A percentile compares a stretch with the other conserved stretches of the same genome.
Conservation (phyloP, 2,329 filamentous ascomycete genomes). For the Verticillium nubilum region DNA sequence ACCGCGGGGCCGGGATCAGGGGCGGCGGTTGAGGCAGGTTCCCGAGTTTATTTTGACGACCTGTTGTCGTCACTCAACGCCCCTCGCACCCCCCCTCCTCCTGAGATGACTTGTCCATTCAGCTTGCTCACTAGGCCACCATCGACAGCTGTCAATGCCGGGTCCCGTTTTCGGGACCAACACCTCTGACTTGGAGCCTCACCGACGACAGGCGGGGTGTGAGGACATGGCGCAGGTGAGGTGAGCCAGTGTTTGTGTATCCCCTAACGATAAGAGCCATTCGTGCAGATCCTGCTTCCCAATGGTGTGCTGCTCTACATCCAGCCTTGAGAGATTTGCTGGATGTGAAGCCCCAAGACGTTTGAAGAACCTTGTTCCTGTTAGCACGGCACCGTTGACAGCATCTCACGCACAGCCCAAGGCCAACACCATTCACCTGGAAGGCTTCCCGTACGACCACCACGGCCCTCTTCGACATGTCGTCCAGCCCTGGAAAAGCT, state of each 20-base stretch:
- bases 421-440: too few relatives aligned
- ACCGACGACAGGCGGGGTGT: not conserved
- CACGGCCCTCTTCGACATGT: too few relatives aligned
- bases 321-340: not conserved
- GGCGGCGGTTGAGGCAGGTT: slow-evolving; percentile 3
- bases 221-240: not conserved
- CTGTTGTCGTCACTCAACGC: slow-evolving; percentile 1
- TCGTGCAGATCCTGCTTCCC: too few relatives aligned
- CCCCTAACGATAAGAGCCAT: not conserved
- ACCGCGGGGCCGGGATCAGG: slow-evolving; percentile 11
- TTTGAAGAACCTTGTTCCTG: too few relatives aligned
- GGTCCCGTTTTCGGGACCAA: not conserved
- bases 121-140: not conserved
- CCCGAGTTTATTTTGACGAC: slow-evolving; percentile 13
- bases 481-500: not conserved
- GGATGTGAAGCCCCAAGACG: too few relatives aligned
- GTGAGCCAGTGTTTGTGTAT: not conserved
- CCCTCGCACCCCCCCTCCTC: slow-evolving; percentile 1
- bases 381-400: too few relatives aligned
- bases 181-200: not conserved
- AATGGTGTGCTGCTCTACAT: not conserved
- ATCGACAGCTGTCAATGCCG: not conserved
- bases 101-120: not conserved
- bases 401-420: too few relatives aligned
- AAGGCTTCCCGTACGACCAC: too few relatives aligned